These are phyloP conservation scores for Zygosaccharomyces pseudorouxii DNA, from an alignment of 805 yeast species.

Conservation along the genomic window DNA sequence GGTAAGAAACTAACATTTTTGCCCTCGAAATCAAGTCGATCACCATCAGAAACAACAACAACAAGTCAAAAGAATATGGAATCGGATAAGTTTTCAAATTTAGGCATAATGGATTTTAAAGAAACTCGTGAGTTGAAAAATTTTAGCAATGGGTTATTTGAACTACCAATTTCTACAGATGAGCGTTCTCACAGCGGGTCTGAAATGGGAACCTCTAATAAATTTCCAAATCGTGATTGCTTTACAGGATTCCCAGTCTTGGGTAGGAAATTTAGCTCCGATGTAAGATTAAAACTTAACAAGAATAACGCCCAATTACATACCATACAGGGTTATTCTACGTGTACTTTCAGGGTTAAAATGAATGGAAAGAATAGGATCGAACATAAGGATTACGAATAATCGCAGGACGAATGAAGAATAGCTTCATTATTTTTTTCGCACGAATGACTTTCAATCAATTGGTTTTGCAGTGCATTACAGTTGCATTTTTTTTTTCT, in stretches of 20 bases:
- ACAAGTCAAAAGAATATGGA: neutral
- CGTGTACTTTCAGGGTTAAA: slow-evolving; percentile 25
- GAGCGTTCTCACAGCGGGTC: slow-evolving; percentile 3
- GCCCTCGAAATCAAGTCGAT: slow-evolving; percentile 7
- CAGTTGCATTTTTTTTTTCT: neutral
- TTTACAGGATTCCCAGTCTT: neutral
- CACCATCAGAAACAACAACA: neutral
- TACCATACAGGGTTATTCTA: slow-evolving; percentile 17
- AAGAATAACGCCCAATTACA: slow-evolving; percentile 9
- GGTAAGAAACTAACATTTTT: slow-evolving; percentile 10
- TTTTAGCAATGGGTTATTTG: neutral
- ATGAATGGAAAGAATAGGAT: slow-evolving; percentile 10
- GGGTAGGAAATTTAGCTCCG: slow-evolving; percentile 13
- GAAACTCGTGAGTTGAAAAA: neutral
- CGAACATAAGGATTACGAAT: neutral
- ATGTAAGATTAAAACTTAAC: slow-evolving; percentile 11
- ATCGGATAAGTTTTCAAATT: neutral
- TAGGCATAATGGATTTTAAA: neutral
- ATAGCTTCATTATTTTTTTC: too few relatives aligned
- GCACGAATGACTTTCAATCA: neutral
- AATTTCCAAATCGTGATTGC: neutral
- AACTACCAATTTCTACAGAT: neutral
- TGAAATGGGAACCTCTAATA: neutral
- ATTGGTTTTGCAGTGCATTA: neutral
- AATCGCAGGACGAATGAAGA: neutral